Evolutionary conservation across 2,329 filamentous ascomycete genomes (phyloP).

Genomic region (Emergomyces pasteurianus): DNA sequence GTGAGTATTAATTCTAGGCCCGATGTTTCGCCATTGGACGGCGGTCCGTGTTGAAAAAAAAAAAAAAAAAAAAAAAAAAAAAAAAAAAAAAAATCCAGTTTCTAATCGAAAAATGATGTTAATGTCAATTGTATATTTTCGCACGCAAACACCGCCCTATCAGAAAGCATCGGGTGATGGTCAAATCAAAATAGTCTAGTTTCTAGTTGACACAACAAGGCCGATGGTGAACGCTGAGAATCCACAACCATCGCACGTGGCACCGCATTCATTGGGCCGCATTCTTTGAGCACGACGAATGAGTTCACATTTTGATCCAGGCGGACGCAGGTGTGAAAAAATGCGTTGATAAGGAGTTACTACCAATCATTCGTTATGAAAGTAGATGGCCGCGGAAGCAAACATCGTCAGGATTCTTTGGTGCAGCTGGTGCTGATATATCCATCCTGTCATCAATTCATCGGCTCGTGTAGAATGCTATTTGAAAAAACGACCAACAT

Average conservation of each 20-base stretch:
- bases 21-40: not conserved
- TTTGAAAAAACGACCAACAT: not conserved
- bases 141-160: not conserved
- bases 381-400: not conserved
- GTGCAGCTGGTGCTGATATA: not conserved
- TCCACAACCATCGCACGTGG: not conserved
- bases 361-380: too few relatives aligned
- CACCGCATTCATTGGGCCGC: not conserved
- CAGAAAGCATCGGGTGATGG: not conserved
- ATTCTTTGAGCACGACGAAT: not conserved
- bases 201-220: not conserved
- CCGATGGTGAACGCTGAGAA: not conserved
- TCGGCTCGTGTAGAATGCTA: not conserved
- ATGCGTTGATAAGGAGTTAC: not conserved
- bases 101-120: not conserved
- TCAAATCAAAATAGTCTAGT: not conserved
- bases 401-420: not conserved
- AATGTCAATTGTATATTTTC: not conserved
- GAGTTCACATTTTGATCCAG: not conserved
- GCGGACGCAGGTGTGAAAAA: not conserved
- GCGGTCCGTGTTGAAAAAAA: too few relatives aligned
- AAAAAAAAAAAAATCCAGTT: not conserved
- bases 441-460: not conserved
- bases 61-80: too few relatives aligned
- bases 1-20: not conserved